Conservation (phyloP, 306 rosid genomes). For the Citrullus colocynthis region DNA sequence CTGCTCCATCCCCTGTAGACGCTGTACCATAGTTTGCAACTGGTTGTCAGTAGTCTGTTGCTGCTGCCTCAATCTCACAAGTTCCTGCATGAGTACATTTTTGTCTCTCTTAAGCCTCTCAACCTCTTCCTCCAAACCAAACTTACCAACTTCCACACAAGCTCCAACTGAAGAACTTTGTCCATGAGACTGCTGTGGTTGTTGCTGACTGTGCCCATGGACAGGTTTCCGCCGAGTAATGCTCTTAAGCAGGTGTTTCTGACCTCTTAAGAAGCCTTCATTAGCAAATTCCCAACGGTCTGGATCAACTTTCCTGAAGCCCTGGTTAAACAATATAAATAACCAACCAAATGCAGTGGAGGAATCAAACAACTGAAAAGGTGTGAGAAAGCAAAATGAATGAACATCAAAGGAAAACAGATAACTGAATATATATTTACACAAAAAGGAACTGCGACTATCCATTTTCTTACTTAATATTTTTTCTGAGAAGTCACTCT, state of each 20-base stretch:
- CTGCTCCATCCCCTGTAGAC: slow-evolving; percentile 97
- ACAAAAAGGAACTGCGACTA: neutral
- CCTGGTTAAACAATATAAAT: slow-evolving; percentile 33
- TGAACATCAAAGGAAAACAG: neutral
- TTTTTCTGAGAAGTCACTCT: neutral
- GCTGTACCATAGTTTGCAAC: slow-evolving; percentile 86
- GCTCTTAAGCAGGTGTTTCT: slow-evolving; percentile 78
- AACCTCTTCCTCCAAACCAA: slow-evolving; percentile 95
- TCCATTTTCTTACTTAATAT: neutral
- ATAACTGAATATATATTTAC: neutral
- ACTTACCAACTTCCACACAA: slow-evolving; percentile 96
- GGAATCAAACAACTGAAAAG: neutral
- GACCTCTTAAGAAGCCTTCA: slow-evolving; percentile 89
- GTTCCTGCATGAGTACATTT: slow-evolving; percentile 97
- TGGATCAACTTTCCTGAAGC: slow-evolving; percentile 96
- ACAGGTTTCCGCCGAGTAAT: slow-evolving; percentile 82
- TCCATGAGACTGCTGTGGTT: slow-evolving; percentile 51
- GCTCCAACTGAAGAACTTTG: slow-evolving; percentile 76
- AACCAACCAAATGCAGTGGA: neutral
- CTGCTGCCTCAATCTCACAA: slow-evolving; percentile 94
- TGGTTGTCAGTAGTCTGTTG: slow-evolving; percentile 91
- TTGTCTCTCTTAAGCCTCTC: slow-evolving; percentile 95
- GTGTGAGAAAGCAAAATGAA: neutral
- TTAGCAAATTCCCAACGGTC: slow-evolving; percentile 99
- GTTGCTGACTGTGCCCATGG: slow-evolving; percentile 68